Conservation (phyloP, 2,329 filamentous ascomycete species). For the Cyphellophora europaea region DNA sequence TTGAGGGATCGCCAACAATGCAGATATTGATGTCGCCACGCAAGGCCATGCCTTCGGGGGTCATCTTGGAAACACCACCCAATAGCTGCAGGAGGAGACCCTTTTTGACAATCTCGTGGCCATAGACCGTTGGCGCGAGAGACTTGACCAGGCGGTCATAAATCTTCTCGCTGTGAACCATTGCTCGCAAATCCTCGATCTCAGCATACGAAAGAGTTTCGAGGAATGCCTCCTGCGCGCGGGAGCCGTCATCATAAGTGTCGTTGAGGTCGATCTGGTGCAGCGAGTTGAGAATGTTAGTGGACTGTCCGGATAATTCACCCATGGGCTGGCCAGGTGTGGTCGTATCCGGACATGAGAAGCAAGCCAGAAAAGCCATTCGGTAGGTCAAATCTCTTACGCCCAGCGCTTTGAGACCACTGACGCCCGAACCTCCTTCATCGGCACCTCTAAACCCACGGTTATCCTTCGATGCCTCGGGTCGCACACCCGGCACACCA, state of each 20-base stretch:
- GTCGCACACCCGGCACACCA: constrained; percentile 73
- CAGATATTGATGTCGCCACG: constrained; percentile 98
- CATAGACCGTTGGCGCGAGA: constrained; percentile 92
- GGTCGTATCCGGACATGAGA: constrained; percentile 70
- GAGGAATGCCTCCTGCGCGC: constrained; percentile 79
- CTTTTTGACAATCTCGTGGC: constrained; percentile 96
- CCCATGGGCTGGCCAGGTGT: constrained; percentile 66
- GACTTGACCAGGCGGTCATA: constrained; percentile 89
- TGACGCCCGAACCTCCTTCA: constrained; percentile 73
- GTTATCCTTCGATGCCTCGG: constrained; percentile 77
- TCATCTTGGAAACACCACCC: constrained; percentile 88
- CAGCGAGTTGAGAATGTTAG: constrained; percentile 76
- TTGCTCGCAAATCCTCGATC: constrained; percentile 80
- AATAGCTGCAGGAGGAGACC: constrained; percentile 87
- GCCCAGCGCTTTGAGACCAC: constrained; percentile 82
- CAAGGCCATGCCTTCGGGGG: constrained; percentile 87
- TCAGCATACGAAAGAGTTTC: constrained; percentile 77
- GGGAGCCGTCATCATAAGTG: constrained; percentile 58
- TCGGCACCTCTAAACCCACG: constrained; percentile 67
- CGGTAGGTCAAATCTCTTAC: constrained; percentile 72
- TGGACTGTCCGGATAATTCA: constrained; percentile 60
- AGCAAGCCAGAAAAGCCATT: constrained; percentile 17
- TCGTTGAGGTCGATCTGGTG: constrained; percentile 64
- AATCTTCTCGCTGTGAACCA: constrained; percentile 94
- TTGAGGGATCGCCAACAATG: constrained; percentile 93